Base-by-base conservation (phyloP, 768 basidiomycete genomes). In the Naganishia antarctica region DNA sequence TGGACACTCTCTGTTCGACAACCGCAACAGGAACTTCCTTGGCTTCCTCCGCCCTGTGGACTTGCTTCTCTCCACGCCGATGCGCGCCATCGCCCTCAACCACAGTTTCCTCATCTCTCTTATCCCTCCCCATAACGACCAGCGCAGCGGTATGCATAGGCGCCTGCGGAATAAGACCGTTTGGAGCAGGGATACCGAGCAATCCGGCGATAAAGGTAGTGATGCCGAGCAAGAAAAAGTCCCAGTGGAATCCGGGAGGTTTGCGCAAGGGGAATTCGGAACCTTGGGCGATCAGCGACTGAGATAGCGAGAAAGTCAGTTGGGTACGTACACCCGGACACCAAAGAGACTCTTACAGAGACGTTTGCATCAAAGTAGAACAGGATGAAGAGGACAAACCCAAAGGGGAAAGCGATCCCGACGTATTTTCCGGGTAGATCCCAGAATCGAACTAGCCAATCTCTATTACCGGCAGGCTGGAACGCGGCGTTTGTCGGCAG, bases 311-410 rank as follows among this genome's bases (percentile, higher is more conserved):
- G 9, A 28, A 26, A 6, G 9, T 23, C 15, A 16, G 37, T 34
- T 4, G 15, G 23, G 3, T 70, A 45, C 71, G 4, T 32, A 23
- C 21, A 8, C 9, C 28, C n/a, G 51, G 23, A 21, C 23, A 23
- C 21, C 28, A 49, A n/a, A n/a, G n/a, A n/a, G n/a, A n/a, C 51
- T 78, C 87, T 70, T 74, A 90, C 89, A 49, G 90, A 92, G 60
- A 92, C 89, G 70, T 93, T 93, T 69, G 92, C 89, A 68, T 97
- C 91, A 69, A 96, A 96, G 81, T 92, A 92, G 79, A 97, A 94
- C 46, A 96, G 79, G 25, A 94, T 83, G 85, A 89, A 96, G 5
- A 98, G 80, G 23, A 91, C 80, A 44, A 92, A 76, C 2, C 92
- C 93, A 70, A 96, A 96, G 0, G 91, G 92, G 45, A 92, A 80